Evolutionary conservation across 1,284 basidiomycete species (phyloP).

Genomic region (Spongiforma sp.): DNA sequence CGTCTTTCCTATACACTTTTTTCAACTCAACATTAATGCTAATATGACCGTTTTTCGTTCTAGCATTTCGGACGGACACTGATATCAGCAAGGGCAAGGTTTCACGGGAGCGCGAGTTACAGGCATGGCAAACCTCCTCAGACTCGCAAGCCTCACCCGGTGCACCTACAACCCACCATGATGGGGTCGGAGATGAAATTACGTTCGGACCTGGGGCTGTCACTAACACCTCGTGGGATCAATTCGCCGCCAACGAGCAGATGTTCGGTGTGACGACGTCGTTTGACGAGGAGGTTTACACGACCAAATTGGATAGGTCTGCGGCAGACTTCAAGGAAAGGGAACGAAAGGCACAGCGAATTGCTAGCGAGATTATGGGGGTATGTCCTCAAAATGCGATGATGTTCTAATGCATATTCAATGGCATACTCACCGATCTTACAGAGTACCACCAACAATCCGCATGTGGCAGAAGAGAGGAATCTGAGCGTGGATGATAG

Average conservation of each 20-base stretch:
- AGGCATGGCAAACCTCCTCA: constrained; percentile 77
- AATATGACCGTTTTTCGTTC: constrained; percentile 18
- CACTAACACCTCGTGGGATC: constrained; percentile 79
- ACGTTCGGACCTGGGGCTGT: constrained; percentile 67
- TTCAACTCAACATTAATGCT: constrained; percentile 10
- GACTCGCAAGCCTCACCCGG: constrained; percentile 30
- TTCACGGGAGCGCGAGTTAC: constrained; percentile 80
- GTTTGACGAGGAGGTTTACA: constrained; percentile 96
- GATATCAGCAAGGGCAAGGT: constrained; percentile 74
- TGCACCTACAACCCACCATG: constrained; percentile 24
- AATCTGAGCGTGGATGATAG: constrained; percentile 72
- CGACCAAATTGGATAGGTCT: constrained; percentile 89
- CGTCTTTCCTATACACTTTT: neutral
- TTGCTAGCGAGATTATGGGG: constrained; percentile 91
- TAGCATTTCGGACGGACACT: constrained; percentile 88
- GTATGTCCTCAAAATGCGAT: constrained; percentile 50
- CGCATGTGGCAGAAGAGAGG: constrained; percentile 93
- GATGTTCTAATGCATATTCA: neutral
- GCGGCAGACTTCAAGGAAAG: constrained; percentile 88
- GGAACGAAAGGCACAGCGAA: constrained; percentile 85
- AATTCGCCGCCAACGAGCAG: constrained; percentile 94
- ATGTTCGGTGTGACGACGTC: constrained; percentile 92
- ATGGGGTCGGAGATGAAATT: constrained; percentile 57
- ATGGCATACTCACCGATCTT: constrained; percentile 9
- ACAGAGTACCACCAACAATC: constrained; percentile 75